Conservation (phyloP, 768 basidiomycete species). For the Ramaria rubella region DNA sequence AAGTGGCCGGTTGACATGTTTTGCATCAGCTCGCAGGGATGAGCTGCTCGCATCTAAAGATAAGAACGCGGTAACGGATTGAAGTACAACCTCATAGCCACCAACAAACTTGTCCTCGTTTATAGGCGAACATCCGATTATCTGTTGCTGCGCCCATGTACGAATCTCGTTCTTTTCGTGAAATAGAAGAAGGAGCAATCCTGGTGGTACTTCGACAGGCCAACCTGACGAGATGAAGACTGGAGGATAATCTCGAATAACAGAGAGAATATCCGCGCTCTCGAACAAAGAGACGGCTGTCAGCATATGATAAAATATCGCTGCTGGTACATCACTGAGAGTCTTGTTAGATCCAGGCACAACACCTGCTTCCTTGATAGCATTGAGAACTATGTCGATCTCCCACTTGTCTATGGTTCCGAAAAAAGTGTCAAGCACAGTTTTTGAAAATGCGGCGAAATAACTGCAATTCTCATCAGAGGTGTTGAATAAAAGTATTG, state of each 20-base stretch:
- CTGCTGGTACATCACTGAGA: slow-evolving; percentile 41
- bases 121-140: slow-evolving; percentile 41
- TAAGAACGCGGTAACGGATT: slow-evolving; percentile 32
- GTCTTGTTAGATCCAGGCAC: slow-evolving; percentile 17
- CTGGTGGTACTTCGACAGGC: slow-evolving; percentile 53
- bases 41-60: slow-evolving; percentile 11
- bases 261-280: slow-evolving; percentile 39
- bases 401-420: slow-evolving; percentile 63
- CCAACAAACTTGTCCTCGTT: slow-evolving; percentile 39
- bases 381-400: slow-evolving; percentile 41
- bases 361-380: slow-evolving; percentile 32
- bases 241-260: slow-evolving; percentile 36
- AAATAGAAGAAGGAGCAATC: slow-evolving; percentile 52
- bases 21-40: neutral
- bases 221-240: slow-evolving; percentile 36
- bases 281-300: slow-evolving; percentile 52
- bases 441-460: slow-evolving; percentile 56
- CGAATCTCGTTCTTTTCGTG: slow-evolving; percentile 44
- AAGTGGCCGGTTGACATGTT: neutral
- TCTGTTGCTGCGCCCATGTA: slow-evolving; percentile 51
- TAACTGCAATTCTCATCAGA: slow-evolving; percentile 43
- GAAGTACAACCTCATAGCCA: slow-evolving; percentile 42
- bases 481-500: slow-evolving; percentile 4
- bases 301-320: slow-evolving; percentile 49
- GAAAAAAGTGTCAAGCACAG: slow-evolving; percentile 53